These are phyloP conservation scores for Geranomyces michiganensis DNA, from an alignment of 192 early-diverging fungal genomes.

Conservation along the genomic window DNA sequence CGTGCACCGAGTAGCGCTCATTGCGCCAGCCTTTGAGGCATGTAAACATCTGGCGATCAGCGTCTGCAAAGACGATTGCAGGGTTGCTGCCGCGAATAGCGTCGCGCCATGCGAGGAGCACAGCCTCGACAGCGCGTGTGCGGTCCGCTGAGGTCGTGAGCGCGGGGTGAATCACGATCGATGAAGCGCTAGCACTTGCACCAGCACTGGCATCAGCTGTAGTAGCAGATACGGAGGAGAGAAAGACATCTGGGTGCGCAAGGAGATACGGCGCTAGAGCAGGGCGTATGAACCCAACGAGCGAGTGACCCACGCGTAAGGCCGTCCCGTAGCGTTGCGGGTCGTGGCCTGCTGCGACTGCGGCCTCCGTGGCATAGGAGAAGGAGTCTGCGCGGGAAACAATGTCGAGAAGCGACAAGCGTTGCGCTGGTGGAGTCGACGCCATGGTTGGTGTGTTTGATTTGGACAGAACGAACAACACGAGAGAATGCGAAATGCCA, in stretches of 20 bases:
- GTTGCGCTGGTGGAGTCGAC: not conserved
- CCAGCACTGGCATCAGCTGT: not conserved
- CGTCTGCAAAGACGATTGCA: not conserved
- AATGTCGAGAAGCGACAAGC: not conserved
- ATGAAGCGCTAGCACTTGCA: not conserved
- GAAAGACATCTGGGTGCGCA: constrained; percentile 27
- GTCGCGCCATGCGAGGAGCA: constrained; percentile 40
- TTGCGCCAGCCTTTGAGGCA: constrained; percentile 75
- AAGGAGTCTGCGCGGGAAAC: constrained; percentile 9
- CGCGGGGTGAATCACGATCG: constrained; percentile 14
- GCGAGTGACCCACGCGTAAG: constrained; percentile 4
- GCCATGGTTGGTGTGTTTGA: too few species aligned
- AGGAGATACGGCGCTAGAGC: not conserved
- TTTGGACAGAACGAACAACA: not conserved
- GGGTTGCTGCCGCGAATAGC: not conserved
- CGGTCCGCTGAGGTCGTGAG: constrained; percentile 25
- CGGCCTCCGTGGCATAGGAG: not conserved
- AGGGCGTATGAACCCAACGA: constrained; percentile 7
- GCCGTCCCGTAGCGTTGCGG: not conserved
- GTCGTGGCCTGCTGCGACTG: not conserved
- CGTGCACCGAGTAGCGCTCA: constrained; percentile 84
- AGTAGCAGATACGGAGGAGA: not conserved
- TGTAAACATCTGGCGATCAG: constrained; percentile 14
- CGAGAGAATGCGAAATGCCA: too few species aligned
- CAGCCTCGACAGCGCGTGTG: constrained; percentile 39